Conservation (phyloP, 192 early-diverging fungal genomes). For the Podila verticillata region DNA sequence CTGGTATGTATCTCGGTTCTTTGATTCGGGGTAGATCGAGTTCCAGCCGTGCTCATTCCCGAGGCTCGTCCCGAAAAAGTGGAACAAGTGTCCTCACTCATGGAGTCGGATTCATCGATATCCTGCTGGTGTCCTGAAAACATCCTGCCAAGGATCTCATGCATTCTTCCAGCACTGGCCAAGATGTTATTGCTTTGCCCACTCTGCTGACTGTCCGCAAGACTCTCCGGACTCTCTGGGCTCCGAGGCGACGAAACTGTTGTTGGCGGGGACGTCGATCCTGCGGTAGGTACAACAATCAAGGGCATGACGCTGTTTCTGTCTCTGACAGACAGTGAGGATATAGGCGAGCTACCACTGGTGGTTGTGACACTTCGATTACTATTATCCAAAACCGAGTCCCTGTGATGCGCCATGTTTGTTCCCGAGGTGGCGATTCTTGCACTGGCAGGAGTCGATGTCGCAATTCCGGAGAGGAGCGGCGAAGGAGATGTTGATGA, state of each 20-base stretch:
- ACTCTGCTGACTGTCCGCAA: slow-evolving; percentile 35
- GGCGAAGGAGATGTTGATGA: slow-evolving; percentile 16
- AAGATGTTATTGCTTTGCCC: slow-evolving; percentile 13
- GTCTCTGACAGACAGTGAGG: no score
- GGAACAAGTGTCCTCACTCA: slow-evolving; percentile 26
- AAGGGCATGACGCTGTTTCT: no score
- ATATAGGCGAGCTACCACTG: no score
- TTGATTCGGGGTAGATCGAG: no score
- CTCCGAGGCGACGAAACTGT: background rate
- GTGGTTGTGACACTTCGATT: no score
- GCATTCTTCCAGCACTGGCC: slow-evolving; percentile 42
- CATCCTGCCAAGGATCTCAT: slow-evolving; percentile 49
- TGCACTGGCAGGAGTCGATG: no score
- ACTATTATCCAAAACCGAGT: no score
- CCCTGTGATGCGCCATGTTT: no score
- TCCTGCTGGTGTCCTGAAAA: slow-evolving; percentile 25
- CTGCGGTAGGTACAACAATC: no score
- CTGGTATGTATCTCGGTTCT: no score
- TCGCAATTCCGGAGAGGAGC: background rate
- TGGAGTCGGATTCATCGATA: slow-evolving; percentile 30
- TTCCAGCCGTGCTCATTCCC: background rate
- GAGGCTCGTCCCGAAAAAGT: slow-evolving; percentile 42
- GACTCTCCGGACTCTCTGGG: slow-evolving; percentile 33
- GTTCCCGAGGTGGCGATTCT: no score
- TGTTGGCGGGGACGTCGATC: no score